Base-by-base conservation (phyloP, 441 rosid genomes). In the Jatropha podagrica region DNA sequence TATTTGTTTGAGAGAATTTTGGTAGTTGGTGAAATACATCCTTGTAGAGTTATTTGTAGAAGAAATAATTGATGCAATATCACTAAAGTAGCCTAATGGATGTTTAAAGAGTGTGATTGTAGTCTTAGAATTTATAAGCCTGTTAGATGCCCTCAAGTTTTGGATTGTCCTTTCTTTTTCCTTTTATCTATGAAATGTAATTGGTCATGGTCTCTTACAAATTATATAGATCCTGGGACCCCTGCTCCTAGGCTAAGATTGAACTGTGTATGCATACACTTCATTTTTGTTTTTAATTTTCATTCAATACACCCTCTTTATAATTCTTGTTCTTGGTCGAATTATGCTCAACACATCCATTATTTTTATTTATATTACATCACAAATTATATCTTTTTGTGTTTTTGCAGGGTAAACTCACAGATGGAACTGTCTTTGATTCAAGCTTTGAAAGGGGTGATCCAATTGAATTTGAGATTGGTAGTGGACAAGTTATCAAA, bases 371-470 rank as follows among this genome's bases (percentile, higher is more conserved):
- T 62, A 69, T 68, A 59, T 44, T 38, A 72, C 52, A 54, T 38
- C 71, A 15, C 52, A 7, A 5, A 14, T 9, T 65, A 8, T 44
- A 44, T 44, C 7, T 44, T 44, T 44, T 61, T 68, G 55, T 52
- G 14, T 59, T 59, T 73, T 17, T 78, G 78, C 88, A 94, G 97
- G 98, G 97, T 74, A 87, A 84, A 77, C 94, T 95, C 77, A 90
- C 95, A 1, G 98, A 95, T 86, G 97, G 94, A 74, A 89, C 89
- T 59, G 95, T 92, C 60, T 95, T 95, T 52, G 97, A 95, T 84
- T 92, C 97, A 80, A 95, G 97, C 81, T 95, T 87, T 83, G 97
- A 95, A 78, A 91, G 98, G 78, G 97, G 90, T 76, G 97, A 92
- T 80, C 98, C 98, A 48, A 90, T 95, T 81, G 97, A 86, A 83